Base-by-base conservation (phyloP, 2,329 filamentous ascomycete species). In the Sporothrix protearum region DNA sequence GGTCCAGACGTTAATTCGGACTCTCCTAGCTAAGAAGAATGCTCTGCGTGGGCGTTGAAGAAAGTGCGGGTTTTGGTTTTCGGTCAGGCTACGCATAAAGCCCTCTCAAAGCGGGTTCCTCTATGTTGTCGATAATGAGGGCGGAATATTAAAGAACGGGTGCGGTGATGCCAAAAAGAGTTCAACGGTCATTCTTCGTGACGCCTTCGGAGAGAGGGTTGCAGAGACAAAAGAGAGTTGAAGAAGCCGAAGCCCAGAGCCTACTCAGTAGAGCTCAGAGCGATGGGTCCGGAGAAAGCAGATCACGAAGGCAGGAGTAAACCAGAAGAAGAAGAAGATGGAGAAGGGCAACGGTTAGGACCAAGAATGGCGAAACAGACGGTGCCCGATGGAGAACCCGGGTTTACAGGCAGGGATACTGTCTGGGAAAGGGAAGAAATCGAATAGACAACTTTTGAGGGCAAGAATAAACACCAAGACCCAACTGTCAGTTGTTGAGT, bases 361-460 rank as follows among this genome's bases (percentile, higher is more conserved):
- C 36, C 10, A 42, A 42, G n/a, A 16, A 14, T 63, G 57, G n/a
- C n/a, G 25, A 36, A 8, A 7, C 10, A 25, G 49, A 64, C 14
- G 55, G 39, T 19, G 53, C 39, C 66, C 71, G 71, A 73, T 74
- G 72, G 73, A 71, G 72, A 75, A 74, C 70, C 68, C 72, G 73
- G 75, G 71, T 72, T 72, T 70, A 73, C 71, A 64, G 71, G 75
- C 71, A 64, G 71, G 75, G 67, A 51, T 69, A 67, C 68, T 69
- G 72, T 71, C 55, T 73, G 71, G 74, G 64, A 69, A 75, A 74
- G 73, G 71, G 73, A 68, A 69, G 74, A 74, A 73, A 70, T 49
- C 51, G 39, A 69, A 57, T 22, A 53, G 22, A 49, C 14, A 19
- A 22, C 19, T 30, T 22, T 28, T 3, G 33, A 64, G 61, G 49